phyloP scores from a whole-genome alignment of 129 eudicot species.

The Arctium minus region DNA sequence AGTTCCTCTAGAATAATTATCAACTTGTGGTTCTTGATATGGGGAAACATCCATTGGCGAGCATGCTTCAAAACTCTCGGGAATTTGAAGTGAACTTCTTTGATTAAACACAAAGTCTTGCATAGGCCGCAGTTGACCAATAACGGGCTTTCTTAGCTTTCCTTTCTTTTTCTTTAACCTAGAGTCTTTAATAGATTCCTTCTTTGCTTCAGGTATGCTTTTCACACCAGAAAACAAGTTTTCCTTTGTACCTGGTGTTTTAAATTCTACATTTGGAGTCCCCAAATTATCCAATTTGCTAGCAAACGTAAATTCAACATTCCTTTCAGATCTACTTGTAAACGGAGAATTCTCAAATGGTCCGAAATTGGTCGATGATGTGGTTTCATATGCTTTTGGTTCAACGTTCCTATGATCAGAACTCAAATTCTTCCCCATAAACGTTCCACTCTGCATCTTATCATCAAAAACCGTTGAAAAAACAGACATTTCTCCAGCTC shows the following conservation, averaged over 20 bases:
- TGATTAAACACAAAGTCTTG: conserved; percentile 23
- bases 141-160: conserved; percentile 41
- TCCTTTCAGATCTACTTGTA: conserved; percentile 28
- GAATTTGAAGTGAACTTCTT: conserved; percentile 24
- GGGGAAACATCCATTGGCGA: conserved; percentile 98
- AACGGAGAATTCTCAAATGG: conserved; percentile 28
- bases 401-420: conserved; percentile 11
- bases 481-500: conserved; percentile 8
- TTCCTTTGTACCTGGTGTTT: conserved; percentile 42
- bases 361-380: conserved; percentile 28
- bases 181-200: conserved; percentile 34
- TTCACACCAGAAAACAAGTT: conserved; percentile 34
- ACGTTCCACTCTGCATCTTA: neutral
- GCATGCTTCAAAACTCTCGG: conserved; percentile 57
- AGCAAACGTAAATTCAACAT: conserved; percentile 33
- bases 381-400: conserved; percentile 18
- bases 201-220: conserved; percentile 42
- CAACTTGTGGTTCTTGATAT: conserved; percentile 58
- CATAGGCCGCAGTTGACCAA: conserved; percentile 27
- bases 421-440: neutral
- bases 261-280: conserved; percentile 41
- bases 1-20: conserved; percentile 44
- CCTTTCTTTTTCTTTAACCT: conserved; percentile 65
- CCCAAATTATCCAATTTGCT: conserved; percentile 34
- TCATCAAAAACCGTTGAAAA: neutral